Evolutionary conservation across 2,329 filamentous ascomycete species (phyloP).

Genomic region (Ascochyta koolunga): DNA sequence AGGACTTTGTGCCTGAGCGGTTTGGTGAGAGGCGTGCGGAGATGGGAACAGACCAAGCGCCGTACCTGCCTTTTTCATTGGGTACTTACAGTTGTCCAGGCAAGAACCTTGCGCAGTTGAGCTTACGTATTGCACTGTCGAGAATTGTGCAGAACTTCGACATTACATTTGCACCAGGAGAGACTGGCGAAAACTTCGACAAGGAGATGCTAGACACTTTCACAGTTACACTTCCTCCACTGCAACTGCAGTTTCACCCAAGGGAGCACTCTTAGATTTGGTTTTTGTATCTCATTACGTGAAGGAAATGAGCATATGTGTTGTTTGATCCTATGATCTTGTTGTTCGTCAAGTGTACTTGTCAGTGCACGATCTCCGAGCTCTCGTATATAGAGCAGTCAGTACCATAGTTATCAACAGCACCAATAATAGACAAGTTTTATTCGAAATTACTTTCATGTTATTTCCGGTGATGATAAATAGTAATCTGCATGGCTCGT

Average conservation of each 20-base stretch:
- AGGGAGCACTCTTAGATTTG: not conserved
- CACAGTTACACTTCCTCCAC: slow-evolving; percentile 30
- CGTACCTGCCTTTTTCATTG: slow-evolving; percentile 22
- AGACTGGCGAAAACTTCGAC: slow-evolving; percentile 30
- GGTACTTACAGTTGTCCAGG: slow-evolving; percentile 26
- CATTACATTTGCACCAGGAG: slow-evolving; percentile 25
- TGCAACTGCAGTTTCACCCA: slow-evolving; percentile 28
- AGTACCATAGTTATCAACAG: too few species aligned
- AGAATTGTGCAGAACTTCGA: slow-evolving; percentile 28
- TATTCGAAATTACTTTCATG: too few species aligned
- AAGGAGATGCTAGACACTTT: slow-evolving; percentile 24
- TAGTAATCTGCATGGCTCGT: too few species aligned
- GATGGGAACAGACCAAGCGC: slow-evolving; percentile 23
- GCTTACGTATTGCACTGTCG: slow-evolving; percentile 23
- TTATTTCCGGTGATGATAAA: too few species aligned
- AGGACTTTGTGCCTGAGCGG: slow-evolving; percentile 23
- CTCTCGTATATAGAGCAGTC: too few species aligned
- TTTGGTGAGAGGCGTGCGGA: slow-evolving; percentile 21
- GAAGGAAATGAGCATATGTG: too few species aligned
- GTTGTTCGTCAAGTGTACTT: too few species aligned
- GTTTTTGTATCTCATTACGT: not conserved
- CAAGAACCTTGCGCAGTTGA: slow-evolving; percentile 27
- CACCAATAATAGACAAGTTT: too few species aligned
- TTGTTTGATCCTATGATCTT: too few species aligned
- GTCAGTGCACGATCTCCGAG: too few species aligned